phyloP scores from a whole-genome alignment of 768 basidiomycete genomes.

The Trichaptum fuscoviolaceum region DNA sequence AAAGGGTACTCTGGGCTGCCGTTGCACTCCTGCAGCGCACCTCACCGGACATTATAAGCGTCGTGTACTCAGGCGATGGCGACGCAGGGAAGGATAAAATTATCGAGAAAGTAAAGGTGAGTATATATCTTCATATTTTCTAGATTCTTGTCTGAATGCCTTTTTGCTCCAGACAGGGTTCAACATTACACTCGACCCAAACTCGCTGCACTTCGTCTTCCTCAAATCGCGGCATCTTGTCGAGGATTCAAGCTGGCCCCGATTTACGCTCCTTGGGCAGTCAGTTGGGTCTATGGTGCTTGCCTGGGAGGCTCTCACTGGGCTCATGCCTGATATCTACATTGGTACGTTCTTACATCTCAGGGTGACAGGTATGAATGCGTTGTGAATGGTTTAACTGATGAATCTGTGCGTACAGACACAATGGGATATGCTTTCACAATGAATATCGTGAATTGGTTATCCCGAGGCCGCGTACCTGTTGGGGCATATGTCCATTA shows the following conservation, averaged over 20 bases:
- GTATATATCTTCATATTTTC: conserved; percentile 14
- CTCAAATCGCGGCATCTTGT: conserved; percentile 64
- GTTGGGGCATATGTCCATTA: conserved; percentile 94
- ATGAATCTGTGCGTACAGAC: conserved; percentile 41
- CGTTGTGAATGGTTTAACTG: conserved; percentile 7
- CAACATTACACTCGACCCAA: conserved; percentile 64
- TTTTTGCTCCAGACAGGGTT: conserved; percentile 41
- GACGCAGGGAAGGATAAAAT: conserved; percentile 79
- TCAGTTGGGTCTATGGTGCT: conserved; percentile 83
- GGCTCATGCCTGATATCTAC: conserved; percentile 82
- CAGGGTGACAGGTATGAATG: not conserved
- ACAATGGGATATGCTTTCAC: conserved; percentile 97
- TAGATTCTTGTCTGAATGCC: not conserved
- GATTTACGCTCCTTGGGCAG: conserved; percentile 92
- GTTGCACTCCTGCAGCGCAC: conserved; percentile 68
- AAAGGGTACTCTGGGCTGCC: conserved; percentile 93
- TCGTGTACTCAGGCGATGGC: conserved; percentile 88
- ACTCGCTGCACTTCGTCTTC: conserved; percentile 75
- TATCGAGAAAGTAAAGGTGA: conserved; percentile 73
- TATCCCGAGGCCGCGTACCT: conserved; percentile 49
- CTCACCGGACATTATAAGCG: conserved; percentile 57
- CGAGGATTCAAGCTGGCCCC: conserved; percentile 77
- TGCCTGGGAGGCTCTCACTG: conserved; percentile 75
- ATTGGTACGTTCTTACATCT: conserved; percentile 53
- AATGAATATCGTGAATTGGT: conserved; percentile 65